Conservation (phyloP, 345 rosid species). For the Fremontodendron californicum region DNA sequence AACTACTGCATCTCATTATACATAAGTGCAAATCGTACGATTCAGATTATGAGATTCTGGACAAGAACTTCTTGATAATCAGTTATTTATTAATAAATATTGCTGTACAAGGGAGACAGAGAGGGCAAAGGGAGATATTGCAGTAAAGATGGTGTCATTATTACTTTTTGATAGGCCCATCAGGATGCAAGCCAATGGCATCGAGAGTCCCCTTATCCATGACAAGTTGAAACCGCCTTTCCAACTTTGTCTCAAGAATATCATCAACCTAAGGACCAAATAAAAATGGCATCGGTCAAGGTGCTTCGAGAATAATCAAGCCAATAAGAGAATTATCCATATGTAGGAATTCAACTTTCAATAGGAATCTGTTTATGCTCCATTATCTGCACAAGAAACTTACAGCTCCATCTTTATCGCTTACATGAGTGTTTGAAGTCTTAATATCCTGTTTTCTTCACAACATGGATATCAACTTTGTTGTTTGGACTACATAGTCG, state of each 20-base stretch:
- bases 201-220: slow-evolving; percentile 97
- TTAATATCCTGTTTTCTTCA: neutral
- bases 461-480: neutral
- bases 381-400: neutral
- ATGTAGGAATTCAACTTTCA: neutral
- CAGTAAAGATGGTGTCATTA: neutral
- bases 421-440: neutral
- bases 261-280: slow-evolving; percentile 68
- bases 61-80: neutral
- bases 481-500: neutral
- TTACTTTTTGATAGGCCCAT: slow-evolving; percentile 85
- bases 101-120: neutral
- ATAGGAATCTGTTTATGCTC: neutral
- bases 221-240: slow-evolving; percentile 69
- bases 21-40: neutral
- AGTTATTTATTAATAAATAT: neutral
- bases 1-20: neutral
- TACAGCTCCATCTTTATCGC: slow-evolving; percentile 1
- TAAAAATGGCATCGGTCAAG: neutral
- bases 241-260: slow-evolving; percentile 75
- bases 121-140: neutral
- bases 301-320: neutral
- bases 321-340: neutral
- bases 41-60: slow-evolving; percentile 1
- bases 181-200: slow-evolving; percentile 98